Conservation (phyloP, 768 basidiomycete species). For the Trametes elegans region DNA sequence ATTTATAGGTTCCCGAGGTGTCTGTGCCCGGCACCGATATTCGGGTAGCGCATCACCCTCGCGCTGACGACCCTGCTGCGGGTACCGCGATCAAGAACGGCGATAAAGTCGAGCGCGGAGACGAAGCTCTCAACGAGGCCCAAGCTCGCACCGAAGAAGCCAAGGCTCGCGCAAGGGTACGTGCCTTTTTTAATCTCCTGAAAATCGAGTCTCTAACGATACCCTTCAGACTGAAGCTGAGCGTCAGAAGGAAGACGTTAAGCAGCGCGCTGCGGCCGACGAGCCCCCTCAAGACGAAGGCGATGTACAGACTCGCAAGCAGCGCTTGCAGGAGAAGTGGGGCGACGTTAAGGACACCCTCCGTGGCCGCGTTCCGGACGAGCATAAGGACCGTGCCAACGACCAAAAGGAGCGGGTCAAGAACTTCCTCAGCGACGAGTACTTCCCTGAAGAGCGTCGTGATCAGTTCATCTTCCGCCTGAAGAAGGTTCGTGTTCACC, state of each 20-base stretch:
- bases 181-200: neutral
- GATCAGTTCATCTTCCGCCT: conserved; percentile 92
- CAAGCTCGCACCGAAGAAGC: conserved; percentile 18
- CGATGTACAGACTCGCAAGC: conserved; percentile 38
- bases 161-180: conserved; percentile 15
- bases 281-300: conserved; percentile 31
- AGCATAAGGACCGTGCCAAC: conserved; percentile 57
- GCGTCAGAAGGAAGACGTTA: conserved; percentile 21
- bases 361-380: conserved; percentile 60
- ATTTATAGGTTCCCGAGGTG: conserved; percentile 34
- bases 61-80: conserved; percentile 36
- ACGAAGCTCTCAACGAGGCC: conserved; percentile 24
- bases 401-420: conserved; percentile 57
- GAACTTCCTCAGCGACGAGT: conserved; percentile 75
- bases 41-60: conserved; percentile 49
- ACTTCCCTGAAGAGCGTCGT: conserved; percentile 86
- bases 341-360: conserved; percentile 37
- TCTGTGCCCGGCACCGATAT: conserved; percentile 43
- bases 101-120: conserved; percentile 32
- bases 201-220: neutral
- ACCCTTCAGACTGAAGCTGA: conserved; percentile 18
- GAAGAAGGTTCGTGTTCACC: conserved; percentile 61
- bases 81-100: conserved; percentile 35
- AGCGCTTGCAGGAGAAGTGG: conserved; percentile 30
- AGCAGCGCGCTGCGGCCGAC: conserved; percentile 27